A percentile compares a stretch with the other conserved stretches of the same genome.
Evolutionary conservation across 2,329 filamentous ascomycete species (phyloP).

Genomic region (Cladorrhinum sp.): DNA sequence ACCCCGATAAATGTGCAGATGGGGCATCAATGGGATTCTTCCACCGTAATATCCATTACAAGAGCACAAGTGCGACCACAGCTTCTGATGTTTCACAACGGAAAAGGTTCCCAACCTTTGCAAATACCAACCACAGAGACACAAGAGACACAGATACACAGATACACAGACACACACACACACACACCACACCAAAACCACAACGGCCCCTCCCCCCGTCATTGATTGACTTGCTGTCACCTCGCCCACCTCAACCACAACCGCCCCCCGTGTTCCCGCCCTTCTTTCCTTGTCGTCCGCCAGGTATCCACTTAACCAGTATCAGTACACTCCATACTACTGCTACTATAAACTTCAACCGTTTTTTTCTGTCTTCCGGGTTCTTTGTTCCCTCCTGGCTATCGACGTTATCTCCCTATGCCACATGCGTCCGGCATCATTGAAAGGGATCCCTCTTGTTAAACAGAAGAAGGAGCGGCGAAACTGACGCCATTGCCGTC

Average conservation of each 20-base stretch:
- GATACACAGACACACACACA: too few species aligned
- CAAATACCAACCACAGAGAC: too few species aligned
- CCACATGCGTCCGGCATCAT: not conserved
- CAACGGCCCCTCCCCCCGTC: slow-evolving; percentile 1
- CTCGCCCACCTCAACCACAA: not conserved
- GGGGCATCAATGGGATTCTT: not conserved
- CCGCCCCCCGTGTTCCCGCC: not conserved
- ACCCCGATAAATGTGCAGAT: not conserved
- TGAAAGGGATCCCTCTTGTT: not conserved
- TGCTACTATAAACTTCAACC: not conserved
- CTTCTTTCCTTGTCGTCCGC: not conserved
- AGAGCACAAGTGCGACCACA: not conserved
- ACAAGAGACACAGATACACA: too few species aligned
- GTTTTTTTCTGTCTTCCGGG: not conserved
- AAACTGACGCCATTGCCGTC: slow-evolving; percentile 24
- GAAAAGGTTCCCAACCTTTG: not conserved
- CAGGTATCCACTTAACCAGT: not conserved
- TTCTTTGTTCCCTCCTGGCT: not conserved
- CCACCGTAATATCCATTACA: not conserved
- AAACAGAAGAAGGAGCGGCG: not conserved
- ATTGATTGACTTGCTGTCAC: slow-evolving; percentile 2
- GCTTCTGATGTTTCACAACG: not conserved
- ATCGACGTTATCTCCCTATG: not conserved
- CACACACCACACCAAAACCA: too few species aligned
- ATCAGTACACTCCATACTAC: not conserved